These are phyloP conservation scores for Ceratocystis diversiconidia DNA, from an alignment of 2,329 filamentous ascomycete species.

Conservation along the genomic window DNA sequence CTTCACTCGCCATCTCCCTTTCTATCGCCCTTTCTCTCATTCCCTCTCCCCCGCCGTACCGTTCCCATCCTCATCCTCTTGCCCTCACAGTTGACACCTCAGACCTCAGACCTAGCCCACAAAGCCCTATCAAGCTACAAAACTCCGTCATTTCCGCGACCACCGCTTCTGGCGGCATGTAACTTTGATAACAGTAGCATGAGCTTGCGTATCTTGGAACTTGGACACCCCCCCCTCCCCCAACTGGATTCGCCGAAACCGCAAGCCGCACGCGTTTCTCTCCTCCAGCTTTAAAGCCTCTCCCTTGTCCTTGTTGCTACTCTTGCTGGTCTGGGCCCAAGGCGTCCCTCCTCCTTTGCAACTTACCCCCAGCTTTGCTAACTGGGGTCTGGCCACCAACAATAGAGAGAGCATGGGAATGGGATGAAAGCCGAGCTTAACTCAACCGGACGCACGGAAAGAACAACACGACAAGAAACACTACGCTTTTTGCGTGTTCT, in stretches of 20 bases:
- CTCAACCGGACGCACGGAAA: constrained; percentile 10
- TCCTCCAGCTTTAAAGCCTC: not conserved
- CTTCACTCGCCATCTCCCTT: not conserved
- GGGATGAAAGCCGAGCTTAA: constrained; percentile 11
- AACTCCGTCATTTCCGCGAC: not conserved
- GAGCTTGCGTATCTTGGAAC: too few species aligned
- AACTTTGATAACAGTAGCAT: too few species aligned
- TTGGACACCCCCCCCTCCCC: not conserved
- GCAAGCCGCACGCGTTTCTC: not conserved
- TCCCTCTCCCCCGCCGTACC: not conserved
- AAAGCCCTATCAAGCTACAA: too few species aligned
- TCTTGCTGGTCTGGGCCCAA: too few species aligned
- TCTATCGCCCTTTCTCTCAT: not conserved
- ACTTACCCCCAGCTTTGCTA: too few species aligned
- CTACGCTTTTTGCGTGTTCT: not conserved
- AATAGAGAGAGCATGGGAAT: constrained; percentile 3
- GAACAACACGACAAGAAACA: not conserved
- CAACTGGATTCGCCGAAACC: not conserved
- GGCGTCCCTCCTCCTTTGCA: not conserved
- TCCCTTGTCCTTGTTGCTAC: not conserved
- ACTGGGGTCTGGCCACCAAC: not conserved
- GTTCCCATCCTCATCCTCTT: not conserved
- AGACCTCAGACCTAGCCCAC: too few species aligned
- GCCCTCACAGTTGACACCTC: not conserved
- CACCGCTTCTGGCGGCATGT: not conserved